Evolutionary conservation across 2,329 filamentous ascomycete genomes (phyloP), one percentile per base, ranked within the genome.

Genomic region (Sporothrix sp.): DNA sequence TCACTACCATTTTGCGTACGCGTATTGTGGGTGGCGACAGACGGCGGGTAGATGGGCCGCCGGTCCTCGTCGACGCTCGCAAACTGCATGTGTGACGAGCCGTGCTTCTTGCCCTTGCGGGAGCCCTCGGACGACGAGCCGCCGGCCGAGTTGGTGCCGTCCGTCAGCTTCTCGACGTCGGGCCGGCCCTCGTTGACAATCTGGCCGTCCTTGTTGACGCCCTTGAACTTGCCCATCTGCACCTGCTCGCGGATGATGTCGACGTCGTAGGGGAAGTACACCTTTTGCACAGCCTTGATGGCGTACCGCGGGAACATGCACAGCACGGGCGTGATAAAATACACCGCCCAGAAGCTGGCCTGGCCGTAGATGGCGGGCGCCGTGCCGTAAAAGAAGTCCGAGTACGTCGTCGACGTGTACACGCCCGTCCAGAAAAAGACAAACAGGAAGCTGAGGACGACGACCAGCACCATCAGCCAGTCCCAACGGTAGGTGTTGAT

Each of bases 401-500:
- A 68, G 47, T 66, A 72, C 6, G 68, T 71, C 35, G 70, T 70
- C 3, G 74, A 66, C 0, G 76, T 76, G 69, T 94, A 98, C 33
- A 95, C 76, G 27, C 89, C 93, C 6, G 93, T 96, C 89, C 93
- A 97, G 71, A 95, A 85, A 74, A 89, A 98, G 62, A 97, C 80
- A 60, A 96, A 79, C 27, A 97, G 65, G 55, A 85, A 85, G 68
- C 89, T 95, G 65, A 97, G 77, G 21, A 69, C 68, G 47, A 94
- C 84, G 55, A 96, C 84, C 53, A 95, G 71, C 20, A 90, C 68
- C 69, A 94, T 94, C 61, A 98, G 74, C 91, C 91, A 98, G 66
- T 98, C 93, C 93, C 93, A 98, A 54, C 91, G 81, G 67, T 95
- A 97, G 1, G 87, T 94, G 68, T 98, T 98, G 71, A 97, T 82